Evolutionary conservation across 1,139 yeast species (phyloP).

Genomic region (Candida sp.): DNA sequence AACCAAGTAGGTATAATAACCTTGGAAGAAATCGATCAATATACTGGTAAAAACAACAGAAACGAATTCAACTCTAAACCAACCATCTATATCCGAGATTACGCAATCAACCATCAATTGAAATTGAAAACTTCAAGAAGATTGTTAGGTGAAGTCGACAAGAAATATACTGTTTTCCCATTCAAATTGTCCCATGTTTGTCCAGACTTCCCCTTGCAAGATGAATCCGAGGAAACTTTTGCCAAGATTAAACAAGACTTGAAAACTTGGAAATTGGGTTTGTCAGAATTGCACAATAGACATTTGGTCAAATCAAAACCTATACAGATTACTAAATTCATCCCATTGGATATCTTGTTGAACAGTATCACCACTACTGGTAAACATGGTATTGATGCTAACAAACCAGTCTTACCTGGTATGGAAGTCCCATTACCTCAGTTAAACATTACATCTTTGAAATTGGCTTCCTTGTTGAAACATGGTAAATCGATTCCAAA

Average conservation of each 20-base stretch:
- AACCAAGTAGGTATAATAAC: conserved; percentile 64
- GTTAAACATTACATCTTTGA: conserved; percentile 63
- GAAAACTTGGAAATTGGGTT: conserved; percentile 67
- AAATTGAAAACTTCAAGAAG: conserved; percentile 74
- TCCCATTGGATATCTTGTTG: conserved; percentile 65
- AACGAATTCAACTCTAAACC: conserved; percentile 58
- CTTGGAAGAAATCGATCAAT: conserved; percentile 61
- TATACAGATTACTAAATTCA: conserved; percentile 64
- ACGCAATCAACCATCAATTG: conserved; percentile 72
- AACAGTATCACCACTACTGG: conserved; percentile 64
- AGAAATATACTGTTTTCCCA: conserved; percentile 80
- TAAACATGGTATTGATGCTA: conserved; percentile 59
- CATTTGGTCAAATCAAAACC: conserved; percentile 77
- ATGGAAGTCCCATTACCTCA: conserved; percentile 71
- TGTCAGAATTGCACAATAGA: conserved; percentile 77
- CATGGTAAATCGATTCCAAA: conserved; percentile 47
- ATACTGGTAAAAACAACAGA: conserved; percentile 56
- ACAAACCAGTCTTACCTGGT: conserved; percentile 67
- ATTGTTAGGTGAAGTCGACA: conserved; percentile 68
- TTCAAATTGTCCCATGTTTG: conserved; percentile 75
- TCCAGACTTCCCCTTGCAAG: conserved; percentile 53
- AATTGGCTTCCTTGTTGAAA: conserved; percentile 61
- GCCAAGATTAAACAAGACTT: conserved; percentile 44
- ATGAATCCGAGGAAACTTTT: conserved; percentile 23
- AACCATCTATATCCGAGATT: conserved; percentile 81